phyloP scores from a whole-genome alignment of 495 filamentous ascomycete species.

The Penicillium crystallinum region DNA sequence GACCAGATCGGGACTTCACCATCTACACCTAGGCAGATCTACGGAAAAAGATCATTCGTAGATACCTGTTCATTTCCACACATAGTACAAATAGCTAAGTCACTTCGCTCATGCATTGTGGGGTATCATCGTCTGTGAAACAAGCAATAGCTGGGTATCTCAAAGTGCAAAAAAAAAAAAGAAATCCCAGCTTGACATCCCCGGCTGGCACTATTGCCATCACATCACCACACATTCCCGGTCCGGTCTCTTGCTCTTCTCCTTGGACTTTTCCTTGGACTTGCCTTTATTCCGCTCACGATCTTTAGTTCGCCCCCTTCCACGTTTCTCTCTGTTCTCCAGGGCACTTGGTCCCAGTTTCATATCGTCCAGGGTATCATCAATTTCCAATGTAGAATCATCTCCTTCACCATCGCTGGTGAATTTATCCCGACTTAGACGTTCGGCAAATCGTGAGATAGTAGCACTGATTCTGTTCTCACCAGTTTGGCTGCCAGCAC shows the following conservation, averaged over 20 bases:
- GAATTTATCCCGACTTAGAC: constrained; percentile 43
- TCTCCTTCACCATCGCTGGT: constrained; percentile 28
- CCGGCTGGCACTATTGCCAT: neutral
- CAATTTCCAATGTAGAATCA: constrained; percentile 27
- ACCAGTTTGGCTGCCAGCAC: constrained; percentile 61
- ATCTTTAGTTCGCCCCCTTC: constrained; percentile 24
- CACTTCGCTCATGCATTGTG: constrained; percentile 12
- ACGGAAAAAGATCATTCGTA: neutral
- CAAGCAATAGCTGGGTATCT: constrained; percentile 13
- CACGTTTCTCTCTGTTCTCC: constrained; percentile 31
- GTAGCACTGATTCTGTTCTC: constrained; percentile 64
- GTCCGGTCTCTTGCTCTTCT: constrained; percentile 53
- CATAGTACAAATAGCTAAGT: neutral
- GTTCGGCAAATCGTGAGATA: constrained; percentile 58
- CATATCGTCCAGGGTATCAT: constrained; percentile 22
- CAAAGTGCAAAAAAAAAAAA: neutral
- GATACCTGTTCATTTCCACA: neutral
- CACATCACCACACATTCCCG: constrained; percentile 66
- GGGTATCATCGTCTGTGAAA: constrained; percentile 22
- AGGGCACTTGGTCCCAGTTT: constrained; percentile 16
- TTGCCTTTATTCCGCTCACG: constrained; percentile 23
- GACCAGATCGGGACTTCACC: neutral
- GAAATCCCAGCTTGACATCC: neutral
- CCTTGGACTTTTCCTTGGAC: constrained; percentile 38
- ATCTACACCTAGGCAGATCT: neutral